Evolutionary conservation across 2,329 filamentous ascomycete species (phyloP).

Genomic region (Penicillium olsonii): DNA sequence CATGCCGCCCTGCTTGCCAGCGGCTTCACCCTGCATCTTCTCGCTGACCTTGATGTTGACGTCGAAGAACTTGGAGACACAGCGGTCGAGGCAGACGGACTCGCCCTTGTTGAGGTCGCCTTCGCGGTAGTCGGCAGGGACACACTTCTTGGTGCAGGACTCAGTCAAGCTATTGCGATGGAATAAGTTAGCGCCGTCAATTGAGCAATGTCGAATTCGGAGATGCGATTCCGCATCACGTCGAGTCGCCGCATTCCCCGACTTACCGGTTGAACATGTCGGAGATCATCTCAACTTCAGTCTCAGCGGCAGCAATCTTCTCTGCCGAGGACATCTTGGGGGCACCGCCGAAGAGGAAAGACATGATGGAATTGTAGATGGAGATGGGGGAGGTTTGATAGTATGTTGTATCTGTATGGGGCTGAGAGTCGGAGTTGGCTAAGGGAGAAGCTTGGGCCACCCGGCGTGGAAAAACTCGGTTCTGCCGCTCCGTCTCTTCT

Average conservation of each 20-base stretch:
- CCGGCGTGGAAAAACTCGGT: conserved; percentile 22
- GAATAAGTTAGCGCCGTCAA: background rate
- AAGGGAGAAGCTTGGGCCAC: conserved; percentile 32
- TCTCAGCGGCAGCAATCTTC: conserved; percentile 95
- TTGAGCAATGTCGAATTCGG: background rate
- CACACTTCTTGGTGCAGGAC: conserved; percentile 91
- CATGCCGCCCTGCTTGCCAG: conserved; percentile 61
- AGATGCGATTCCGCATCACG: background rate
- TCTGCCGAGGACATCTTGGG: conserved; percentile 91
- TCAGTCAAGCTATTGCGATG: conserved; percentile 67
- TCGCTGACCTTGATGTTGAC: conserved; percentile 97
- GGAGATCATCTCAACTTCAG: conserved; percentile 95
- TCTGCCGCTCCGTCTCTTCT: conserved; percentile 18
- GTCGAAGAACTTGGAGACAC: conserved; percentile 97
- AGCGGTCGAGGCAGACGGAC: conserved; percentile 95
- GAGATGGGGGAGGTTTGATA: conserved; percentile 2
- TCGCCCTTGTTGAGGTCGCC: conserved; percentile 98
- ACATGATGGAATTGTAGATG: conserved; percentile 55
- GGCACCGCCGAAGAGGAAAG: conserved; percentile 69
- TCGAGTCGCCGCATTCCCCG: background rate
- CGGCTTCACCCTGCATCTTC: conserved; percentile 85
- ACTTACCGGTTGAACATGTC: conserved; percentile 96
- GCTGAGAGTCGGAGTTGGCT: background rate
- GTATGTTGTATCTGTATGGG: background rate
- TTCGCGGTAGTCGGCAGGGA: conserved; percentile 91